Evolutionary conservation across 352 stramenopile species (phyloP), one percentile per base, ranked within the genome.

Genomic region (Phytophthora europaea): DNA sequence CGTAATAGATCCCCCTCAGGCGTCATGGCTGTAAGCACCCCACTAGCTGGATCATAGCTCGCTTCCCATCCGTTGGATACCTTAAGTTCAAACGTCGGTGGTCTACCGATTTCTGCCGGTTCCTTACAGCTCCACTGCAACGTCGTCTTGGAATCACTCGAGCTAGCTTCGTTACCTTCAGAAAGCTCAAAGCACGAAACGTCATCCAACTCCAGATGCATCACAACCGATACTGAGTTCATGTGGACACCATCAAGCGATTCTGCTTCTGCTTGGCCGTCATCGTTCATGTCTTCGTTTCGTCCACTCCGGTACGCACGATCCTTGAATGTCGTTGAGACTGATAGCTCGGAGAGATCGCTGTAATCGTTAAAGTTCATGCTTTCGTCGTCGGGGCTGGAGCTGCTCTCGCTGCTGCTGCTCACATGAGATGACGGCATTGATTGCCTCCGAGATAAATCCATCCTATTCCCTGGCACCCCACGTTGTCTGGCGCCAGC

Each of bases 101-200:
- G 65, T 20, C 70, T 66, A 0, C 79, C 79, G 7, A 88, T 62
- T 62, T 88, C 80, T 26, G 40, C 61, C 23, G 74, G 62, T 54
- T 90, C 85, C 70, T 79, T 84, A 56, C 83, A 91, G 13, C 77
- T 76, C 75, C 82, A 90, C 47, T 75, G 58, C 22, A 87, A 75
- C 63, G 69, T 34, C 20, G 73, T 22, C 23, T 74, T 79, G 1
- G 55, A 22, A 12, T 68, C 43, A 36, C 2, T 45, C 20, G 10
- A 15, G 33, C 22, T 61, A 2, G 18, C 12, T 52, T 59, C 33
- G 7, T 50, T 18, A 7, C 10, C 47, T 20, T 50, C 33, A 61
- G 23, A 61, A 48, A 91, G 67, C 2, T 65, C 80, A n/a, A 91
- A 72, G 33, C 74, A 83, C 6, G 75, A 68, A 4, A 88, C n/a